Conservation (phyloP, 2,329 filamentous ascomycete genomes). For the Lasiodiplodia sp. region DNA sequence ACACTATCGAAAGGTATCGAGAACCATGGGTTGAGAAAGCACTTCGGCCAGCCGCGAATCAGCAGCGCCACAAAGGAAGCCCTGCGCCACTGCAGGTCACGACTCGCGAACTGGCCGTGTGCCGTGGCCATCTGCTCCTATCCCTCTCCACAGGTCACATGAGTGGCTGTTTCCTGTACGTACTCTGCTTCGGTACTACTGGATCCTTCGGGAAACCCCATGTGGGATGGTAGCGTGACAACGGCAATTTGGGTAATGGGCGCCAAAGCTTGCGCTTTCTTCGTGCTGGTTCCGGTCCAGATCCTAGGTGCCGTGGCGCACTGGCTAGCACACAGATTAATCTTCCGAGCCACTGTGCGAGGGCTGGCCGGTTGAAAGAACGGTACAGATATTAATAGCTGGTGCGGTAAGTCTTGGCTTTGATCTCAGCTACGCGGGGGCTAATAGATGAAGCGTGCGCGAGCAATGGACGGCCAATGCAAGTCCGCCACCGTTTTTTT, state of each 20-base stretch:
- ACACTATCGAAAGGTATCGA: not conserved
- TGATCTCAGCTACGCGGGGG: not conserved
- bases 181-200: conserved; percentile 9
- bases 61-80: not conserved
- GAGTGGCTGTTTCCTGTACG: not conserved
- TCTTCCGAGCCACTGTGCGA: not conserved
- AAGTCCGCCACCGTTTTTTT: not conserved
- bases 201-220: conserved; percentile 17
- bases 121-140: conserved; percentile 6
- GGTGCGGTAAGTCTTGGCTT: not conserved
- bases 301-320: conserved; percentile 8
- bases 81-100: not conserved
- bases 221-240: conserved; percentile 5
- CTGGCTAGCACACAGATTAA: not conserved
- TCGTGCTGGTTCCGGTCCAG: not conserved
- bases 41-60: not conserved
- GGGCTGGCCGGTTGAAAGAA: not conserved
- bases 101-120: not conserved
- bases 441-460: conserved; percentile 10
- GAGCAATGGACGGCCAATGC: not conserved
- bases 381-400: not conserved
- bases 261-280: not conserved
- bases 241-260: not conserved
- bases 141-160: not conserved
- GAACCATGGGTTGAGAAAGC: not conserved